Evolutionary conservation across 2,329 filamentous ascomycete genomes (phyloP), one percentile per base, ranked within the genome.

Genomic region (Phialocephala subalpina): DNA sequence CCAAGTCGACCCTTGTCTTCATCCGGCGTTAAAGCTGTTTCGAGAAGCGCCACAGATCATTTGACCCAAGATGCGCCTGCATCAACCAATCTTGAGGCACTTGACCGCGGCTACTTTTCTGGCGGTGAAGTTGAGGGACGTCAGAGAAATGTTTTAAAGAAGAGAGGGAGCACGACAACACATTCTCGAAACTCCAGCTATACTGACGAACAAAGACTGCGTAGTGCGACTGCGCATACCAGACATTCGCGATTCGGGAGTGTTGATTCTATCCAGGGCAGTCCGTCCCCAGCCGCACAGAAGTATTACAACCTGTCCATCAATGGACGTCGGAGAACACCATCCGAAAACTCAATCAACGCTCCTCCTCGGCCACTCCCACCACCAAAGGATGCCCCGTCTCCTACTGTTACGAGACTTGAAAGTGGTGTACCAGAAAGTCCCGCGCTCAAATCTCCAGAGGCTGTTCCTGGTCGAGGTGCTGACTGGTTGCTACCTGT

Each of bases 101-200:
- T 75, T 18, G 96, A 98, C 74, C 87, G 93, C 40, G 95, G 94
- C 27, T 98, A 98, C 78, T 97, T 97, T 76, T 97, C 95, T 8
- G 93, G 94, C 2, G 92, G 91, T 18, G 95, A 98, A 74, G 83
- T 89, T 12, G 94, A 97, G 69, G 87, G 87, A 52, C 88, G 91
- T 65, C 89, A 87, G 73, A 87, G 92, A 55, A 97, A 93, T 75
- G 83, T 96, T 56, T 82, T 97, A 70, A 93, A 92, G 78, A 97
- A 96, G 80, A 90, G 92, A 64, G 87, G 89, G 66, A 90, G 87
- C 68, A 79, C 81, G 42, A 82, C 79, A 68, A 71, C 79, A 33
- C 87, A 93, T 77, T 89, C 90, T 42, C 86, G 89, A 56, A 90
- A 92, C 72, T 88, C 91, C 14, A 97, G 92, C 78, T 91, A 93